These are phyloP conservation scores for Tricladium varicosporioides DNA, from an alignment of 2,329 filamentous ascomycete species.

Conservation along the genomic window DNA sequence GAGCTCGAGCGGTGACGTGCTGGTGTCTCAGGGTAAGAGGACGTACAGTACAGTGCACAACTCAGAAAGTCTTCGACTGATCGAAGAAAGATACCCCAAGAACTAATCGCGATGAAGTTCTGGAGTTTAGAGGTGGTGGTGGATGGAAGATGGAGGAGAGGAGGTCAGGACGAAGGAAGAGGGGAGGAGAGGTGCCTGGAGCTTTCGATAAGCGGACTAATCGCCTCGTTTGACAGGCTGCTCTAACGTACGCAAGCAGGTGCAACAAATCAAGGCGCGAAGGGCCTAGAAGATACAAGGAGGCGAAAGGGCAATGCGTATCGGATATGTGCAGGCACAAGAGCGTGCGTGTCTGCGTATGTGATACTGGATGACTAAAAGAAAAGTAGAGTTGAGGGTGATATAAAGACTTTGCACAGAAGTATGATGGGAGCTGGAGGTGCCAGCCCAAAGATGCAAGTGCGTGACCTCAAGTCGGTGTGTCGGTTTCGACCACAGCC, in stretches of 20 bases:
- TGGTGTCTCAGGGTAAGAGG: slow-evolving; percentile 18
- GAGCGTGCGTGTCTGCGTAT: background rate
- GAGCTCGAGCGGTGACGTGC: slow-evolving; percentile 28
- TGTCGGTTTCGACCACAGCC: background rate
- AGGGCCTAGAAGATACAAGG: slow-evolving; percentile 12
- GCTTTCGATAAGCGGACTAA: slow-evolving; percentile 15
- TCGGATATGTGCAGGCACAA: background rate
- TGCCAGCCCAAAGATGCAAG: background rate
- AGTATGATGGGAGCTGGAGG: background rate
- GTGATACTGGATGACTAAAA: no score
- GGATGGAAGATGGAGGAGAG: slow-evolving; percentile 19
- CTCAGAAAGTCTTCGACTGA: slow-evolving; percentile 5
- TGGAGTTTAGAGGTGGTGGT: slow-evolving; percentile 4
- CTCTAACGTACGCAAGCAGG: slow-evolving; percentile 11
- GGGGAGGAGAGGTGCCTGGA: slow-evolving; percentile 18
- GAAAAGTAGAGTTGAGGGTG: no score
- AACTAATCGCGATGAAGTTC: slow-evolving; percentile 5
- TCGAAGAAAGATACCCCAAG: slow-evolving; percentile 9
- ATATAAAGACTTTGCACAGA: no score
- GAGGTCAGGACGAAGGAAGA: slow-evolving; percentile 14
- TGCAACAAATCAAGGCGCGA: slow-evolving; percentile 16
- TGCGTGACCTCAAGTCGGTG: background rate
- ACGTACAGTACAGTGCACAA: slow-evolving; percentile 19
- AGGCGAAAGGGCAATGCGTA: background rate
- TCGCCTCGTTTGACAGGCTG: slow-evolving; percentile 7